Percentiles rank a stretch among this genome's conserved stretches.
Conservation (phyloP, 768 basidiomycete species). For the Candolleomyces eurysporus region DNA sequence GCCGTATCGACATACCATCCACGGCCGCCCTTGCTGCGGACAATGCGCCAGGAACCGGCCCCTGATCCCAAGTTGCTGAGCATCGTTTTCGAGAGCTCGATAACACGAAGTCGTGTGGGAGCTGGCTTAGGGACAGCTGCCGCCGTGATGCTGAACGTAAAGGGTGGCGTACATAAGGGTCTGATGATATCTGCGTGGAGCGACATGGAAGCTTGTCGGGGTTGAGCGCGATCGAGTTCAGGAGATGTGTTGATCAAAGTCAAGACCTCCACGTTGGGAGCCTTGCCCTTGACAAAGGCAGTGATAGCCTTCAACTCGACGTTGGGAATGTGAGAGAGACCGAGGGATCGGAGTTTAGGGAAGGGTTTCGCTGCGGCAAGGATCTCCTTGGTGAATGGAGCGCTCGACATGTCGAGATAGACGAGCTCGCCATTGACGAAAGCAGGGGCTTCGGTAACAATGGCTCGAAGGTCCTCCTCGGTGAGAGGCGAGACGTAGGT, state of each 20-base stretch:
- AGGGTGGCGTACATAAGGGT: slow-evolving; percentile 78
- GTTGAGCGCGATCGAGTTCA: slow-evolving; percentile 63
- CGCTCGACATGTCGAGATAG: slow-evolving; percentile 89
- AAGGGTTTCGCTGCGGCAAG: slow-evolving; percentile 59
- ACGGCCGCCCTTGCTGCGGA: slow-evolving; percentile 89
- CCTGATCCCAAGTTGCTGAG: slow-evolving; percentile 74
- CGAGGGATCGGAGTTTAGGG: slow-evolving; percentile 78
- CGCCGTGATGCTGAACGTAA: slow-evolving; percentile 53
- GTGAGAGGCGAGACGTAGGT: slow-evolving; percentile 77
- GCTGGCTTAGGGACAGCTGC: slow-evolving; percentile 36
- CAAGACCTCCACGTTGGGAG: slow-evolving; percentile 80
- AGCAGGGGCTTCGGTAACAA: slow-evolving; percentile 75
- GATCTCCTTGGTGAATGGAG: slow-evolving; percentile 63
- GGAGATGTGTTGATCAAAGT: slow-evolving; percentile 77
- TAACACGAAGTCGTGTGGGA: slow-evolving; percentile 76
- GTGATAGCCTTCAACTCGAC: slow-evolving; percentile 66
- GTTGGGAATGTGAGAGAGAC: slow-evolving; percentile 80
- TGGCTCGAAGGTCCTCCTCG: slow-evolving; percentile 59
- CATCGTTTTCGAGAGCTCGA: slow-evolving; percentile 77
- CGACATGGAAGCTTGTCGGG: slow-evolving; percentile 67
- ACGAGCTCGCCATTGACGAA: slow-evolving; percentile 71
- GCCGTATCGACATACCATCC: slow-evolving; percentile 95
- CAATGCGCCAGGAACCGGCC: slow-evolving; percentile 81
- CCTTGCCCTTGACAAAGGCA: slow-evolving; percentile 65
- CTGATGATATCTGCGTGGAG: slow-evolving; percentile 78